Percentiles rank a stretch among this genome's conserved stretches.
These are phyloP conservation scores for Backusella psychrophila DNA, from an alignment of 192 early-diverging fungal species.

Conservation along the genomic window DNA sequence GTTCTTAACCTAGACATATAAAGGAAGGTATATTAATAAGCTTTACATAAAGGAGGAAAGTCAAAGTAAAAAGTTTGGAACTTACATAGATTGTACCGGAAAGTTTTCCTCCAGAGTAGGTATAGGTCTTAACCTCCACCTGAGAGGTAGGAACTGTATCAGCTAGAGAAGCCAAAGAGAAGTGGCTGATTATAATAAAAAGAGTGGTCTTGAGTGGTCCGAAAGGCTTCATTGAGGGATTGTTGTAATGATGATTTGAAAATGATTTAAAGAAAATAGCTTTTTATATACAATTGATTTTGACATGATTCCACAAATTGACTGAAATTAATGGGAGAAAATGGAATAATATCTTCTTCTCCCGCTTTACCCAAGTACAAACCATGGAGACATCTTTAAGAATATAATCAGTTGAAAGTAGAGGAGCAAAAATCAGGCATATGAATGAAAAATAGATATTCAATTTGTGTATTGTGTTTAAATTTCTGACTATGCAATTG, in stretches of 20 bases:
- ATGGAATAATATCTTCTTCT: background rate
- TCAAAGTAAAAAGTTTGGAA: background rate
- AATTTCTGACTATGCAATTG: background rate
- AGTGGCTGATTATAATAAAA: background rate
- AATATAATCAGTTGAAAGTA: background rate
- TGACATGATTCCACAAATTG: background rate
- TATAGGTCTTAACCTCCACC: slow-evolving; percentile 15
- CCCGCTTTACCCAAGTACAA: slow-evolving; percentile 2
- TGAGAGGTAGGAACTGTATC: slow-evolving; percentile 17
- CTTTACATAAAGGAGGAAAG: background rate
- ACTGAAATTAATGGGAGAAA: background rate
- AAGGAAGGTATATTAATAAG: background rate
- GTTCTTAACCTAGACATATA: slow-evolving; percentile 7
- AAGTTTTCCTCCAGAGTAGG: background rate
- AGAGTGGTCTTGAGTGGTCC: background rate
- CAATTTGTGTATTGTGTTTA: background rate
- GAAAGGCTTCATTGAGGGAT: background rate
- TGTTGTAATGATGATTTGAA: background rate
- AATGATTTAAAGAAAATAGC: background rate
- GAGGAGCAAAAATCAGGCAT: background rate
- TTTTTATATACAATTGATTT: background rate
- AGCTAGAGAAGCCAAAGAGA: background rate
- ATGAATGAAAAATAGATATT: background rate
- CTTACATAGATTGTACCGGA: slow-evolving; percentile 19
- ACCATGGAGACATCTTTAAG: background rate